Conservation (phyloP, 2,329 filamentous ascomycete genomes). For the Ustilaginoidea virens region DNA sequence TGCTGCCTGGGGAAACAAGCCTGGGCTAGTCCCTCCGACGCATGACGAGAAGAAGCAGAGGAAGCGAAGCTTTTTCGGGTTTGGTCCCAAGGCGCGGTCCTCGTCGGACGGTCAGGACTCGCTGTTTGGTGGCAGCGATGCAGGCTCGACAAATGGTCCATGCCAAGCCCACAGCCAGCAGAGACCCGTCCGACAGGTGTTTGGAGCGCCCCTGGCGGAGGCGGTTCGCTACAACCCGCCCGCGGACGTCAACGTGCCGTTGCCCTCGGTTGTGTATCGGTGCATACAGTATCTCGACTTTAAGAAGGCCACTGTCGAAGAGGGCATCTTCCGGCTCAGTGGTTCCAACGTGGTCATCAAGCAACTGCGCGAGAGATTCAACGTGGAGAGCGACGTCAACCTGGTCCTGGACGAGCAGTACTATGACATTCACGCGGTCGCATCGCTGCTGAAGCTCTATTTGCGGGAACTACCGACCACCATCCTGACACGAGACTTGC, state of each 20-base stretch:
- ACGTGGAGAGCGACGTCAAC: slow-evolving; percentile 81
- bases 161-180: slow-evolving; percentile 23
- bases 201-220: slow-evolving; percentile 72
- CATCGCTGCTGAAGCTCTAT: slow-evolving; percentile 86
- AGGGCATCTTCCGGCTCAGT: slow-evolving; percentile 92
- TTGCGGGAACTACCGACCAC: slow-evolving; percentile 82
- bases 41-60: slow-evolving; percentile 63
- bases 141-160: slow-evolving; percentile 23
- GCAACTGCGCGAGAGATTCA: slow-evolving; percentile 80
- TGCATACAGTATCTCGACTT: slow-evolving; percentile 85
- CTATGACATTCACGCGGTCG: slow-evolving; percentile 91
- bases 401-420: slow-evolving; percentile 69
- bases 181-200: slow-evolving; percentile 53
- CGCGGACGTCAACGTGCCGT: slow-evolving; percentile 52
- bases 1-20: slow-evolving; percentile 73
- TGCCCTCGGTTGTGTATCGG: slow-evolving; percentile 88
- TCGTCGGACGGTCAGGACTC: slow-evolving; percentile 44
- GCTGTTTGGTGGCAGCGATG: slow-evolving; percentile 33
- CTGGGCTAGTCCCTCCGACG: slow-evolving; percentile 31
- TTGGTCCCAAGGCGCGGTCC: slow-evolving; percentile 43
- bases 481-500: slow-evolving; percentile 79
- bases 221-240: slow-evolving; percentile 73
- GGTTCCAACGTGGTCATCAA: slow-evolving; percentile 96
- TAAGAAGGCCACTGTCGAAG: slow-evolving; percentile 69
- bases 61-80: slow-evolving; percentile 66